Evolutionary conservation across 148 eudicot genomes (phyloP).

Genomic region (Hydrangea macrophylla): DNA sequence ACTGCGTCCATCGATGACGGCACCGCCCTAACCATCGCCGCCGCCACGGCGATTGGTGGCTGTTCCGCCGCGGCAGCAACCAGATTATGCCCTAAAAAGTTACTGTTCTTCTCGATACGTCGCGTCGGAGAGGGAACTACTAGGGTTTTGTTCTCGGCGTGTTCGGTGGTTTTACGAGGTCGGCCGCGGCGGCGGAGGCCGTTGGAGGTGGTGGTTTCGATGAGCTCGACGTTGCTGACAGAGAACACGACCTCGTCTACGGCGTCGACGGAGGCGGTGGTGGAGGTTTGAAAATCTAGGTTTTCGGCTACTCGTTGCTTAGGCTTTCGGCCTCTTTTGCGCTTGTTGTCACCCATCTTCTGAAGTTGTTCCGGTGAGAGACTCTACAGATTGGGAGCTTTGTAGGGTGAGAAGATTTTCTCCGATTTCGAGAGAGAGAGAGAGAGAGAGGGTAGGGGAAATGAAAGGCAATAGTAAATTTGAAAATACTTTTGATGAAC

Average conservation of each 20-base stretch:
- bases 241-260: conserved; percentile 18
- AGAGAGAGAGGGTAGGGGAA: too few species aligned
- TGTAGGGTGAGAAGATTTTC: not conserved
- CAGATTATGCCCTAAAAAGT: not conserved
- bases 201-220: conserved; percentile 16
- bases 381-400: not conserved
- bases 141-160: conserved; percentile 11
- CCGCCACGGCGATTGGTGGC: not conserved
- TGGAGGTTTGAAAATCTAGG: conserved; percentile 25
- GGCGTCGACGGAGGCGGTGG: conserved; percentile 19
- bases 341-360: conserved; percentile 33
- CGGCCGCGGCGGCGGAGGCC: conserved; percentile 31
- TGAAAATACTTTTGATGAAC: too few species aligned
- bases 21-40: conserved; percentile 34
- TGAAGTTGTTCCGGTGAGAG: not conserved
- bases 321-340: conserved; percentile 45
- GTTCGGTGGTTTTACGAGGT: conserved; percentile 24
- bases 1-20: conserved; percentile 77
- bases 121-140: conserved; percentile 12
- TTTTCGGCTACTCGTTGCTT: conserved; percentile 26
- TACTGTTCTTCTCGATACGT: conserved; percentile 15
- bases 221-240: conserved; percentile 24
- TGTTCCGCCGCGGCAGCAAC: not conserved
- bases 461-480: too few species aligned
- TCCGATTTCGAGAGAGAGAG: conserved; percentile 1